Evolutionary conservation across 495 filamentous ascomycete species (phyloP).

Genomic region (Lepidopterella palustris): DNA sequence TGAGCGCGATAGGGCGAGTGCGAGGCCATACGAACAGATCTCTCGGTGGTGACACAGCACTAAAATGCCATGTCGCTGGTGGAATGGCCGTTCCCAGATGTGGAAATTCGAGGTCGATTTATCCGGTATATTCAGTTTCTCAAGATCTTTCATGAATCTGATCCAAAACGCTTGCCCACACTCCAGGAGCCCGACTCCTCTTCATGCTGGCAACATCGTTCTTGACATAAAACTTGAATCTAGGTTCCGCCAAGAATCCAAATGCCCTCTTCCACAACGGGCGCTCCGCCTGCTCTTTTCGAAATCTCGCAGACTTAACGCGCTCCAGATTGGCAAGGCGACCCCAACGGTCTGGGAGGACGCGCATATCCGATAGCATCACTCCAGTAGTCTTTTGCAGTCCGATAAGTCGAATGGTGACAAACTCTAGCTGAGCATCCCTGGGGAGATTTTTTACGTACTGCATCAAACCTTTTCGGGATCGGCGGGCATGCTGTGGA

Average conservation of each 20-base stretch:
- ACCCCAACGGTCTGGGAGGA: conserved; percentile 29
- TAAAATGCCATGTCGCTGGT: not conserved
- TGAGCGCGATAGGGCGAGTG: not conserved
- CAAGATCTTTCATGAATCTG: conserved; percentile 9
- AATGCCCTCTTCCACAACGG: not conserved
- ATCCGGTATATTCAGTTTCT: not conserved
- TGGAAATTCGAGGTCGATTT: not conserved
- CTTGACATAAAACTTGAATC: conserved; percentile 15
- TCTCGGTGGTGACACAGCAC: not conserved
- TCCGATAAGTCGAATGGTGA: conserved; percentile 62
- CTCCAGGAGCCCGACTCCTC: conserved; percentile 16
- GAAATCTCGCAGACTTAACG: conserved; percentile 8
- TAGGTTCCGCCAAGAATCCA: not conserved
- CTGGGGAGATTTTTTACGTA: conserved; percentile 59
- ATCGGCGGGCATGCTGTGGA: conserved; percentile 44
- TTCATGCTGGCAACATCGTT: conserved; percentile 1
- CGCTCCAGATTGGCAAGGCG: conserved; percentile 50
- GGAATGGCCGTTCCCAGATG: not conserved
- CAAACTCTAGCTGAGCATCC: conserved; percentile 58
- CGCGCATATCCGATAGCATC: conserved; percentile 47
- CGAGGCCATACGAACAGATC: not conserved
- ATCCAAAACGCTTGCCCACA: conserved; percentile 23
- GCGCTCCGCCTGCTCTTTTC: conserved; percentile 1
- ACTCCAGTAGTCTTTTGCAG: conserved; percentile 46
- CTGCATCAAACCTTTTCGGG: conserved; percentile 56